Conservation (phyloP, 1,284 basidiomycete genomes). For the Ganoderma sinense region DNA sequence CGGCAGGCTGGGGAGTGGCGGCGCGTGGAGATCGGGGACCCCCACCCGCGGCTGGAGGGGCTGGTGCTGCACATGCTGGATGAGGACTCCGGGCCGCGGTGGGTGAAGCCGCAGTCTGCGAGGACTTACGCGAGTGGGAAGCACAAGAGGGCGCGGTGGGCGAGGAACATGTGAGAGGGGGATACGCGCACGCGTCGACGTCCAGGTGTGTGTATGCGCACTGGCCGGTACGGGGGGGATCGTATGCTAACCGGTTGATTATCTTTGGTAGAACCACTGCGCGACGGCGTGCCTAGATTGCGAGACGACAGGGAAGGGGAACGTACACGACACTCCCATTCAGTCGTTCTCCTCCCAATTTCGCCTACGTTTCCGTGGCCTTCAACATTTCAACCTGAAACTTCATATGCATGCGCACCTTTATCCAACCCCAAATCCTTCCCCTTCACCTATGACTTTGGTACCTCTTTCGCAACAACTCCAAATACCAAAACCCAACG, state of each 20-base stretch:
- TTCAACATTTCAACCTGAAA: not conserved
- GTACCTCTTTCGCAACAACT: not conserved
- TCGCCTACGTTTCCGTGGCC: not conserved
- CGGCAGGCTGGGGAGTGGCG: not conserved
- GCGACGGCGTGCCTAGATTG: not conserved
- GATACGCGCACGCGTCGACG: not conserved
- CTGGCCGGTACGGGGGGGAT: not conserved
- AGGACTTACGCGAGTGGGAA: conserved; percentile 4
- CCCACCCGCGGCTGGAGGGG: conserved; percentile 18
- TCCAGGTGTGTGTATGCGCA: not conserved
- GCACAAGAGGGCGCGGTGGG: not conserved
- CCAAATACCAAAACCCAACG: not conserved
- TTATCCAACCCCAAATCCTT: not conserved
- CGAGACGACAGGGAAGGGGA: not conserved
- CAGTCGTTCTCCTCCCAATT: not conserved
- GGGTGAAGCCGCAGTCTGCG: conserved; percentile 20
- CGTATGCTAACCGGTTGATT: not conserved
- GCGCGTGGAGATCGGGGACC: conserved; percentile 3
- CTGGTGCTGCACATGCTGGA: conserved; percentile 19
- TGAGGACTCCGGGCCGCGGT: conserved; percentile 14
- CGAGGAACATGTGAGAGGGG: not conserved
- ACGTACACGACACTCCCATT: not conserved
- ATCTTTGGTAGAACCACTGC: not conserved
- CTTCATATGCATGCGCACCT: not conserved
- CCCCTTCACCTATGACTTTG: not conserved